These are phyloP conservation scores for Auricularia auricula-judae DNA, from an alignment of 768 basidiomycete species.

Conservation along the genomic window DNA sequence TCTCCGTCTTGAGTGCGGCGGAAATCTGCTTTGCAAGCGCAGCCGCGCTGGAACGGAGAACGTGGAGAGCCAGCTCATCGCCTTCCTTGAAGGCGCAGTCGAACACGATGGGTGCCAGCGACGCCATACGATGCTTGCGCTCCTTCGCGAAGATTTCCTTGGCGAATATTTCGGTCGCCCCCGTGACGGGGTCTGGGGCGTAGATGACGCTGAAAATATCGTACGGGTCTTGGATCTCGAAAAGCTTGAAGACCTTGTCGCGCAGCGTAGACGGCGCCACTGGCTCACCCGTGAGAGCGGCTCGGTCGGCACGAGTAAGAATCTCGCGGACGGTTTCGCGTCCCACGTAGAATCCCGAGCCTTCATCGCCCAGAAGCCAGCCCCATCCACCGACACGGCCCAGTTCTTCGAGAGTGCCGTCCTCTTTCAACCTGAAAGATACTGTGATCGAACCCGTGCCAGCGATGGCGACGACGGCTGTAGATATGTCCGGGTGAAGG, in stretches of 20 bases:
- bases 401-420: conserved; percentile 38
- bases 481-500: conserved; percentile 42
- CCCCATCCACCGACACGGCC: conserved; percentile 74
- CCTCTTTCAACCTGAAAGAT: conserved; percentile 38
- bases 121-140: conserved; percentile 66
- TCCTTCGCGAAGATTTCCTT: conserved; percentile 16
- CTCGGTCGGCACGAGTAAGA: conserved; percentile 7
- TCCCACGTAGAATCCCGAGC: conserved; percentile 72
- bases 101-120: conserved; percentile 69
- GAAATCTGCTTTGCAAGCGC: conserved; percentile 50
- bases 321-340: conserved; percentile 64
- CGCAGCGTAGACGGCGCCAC: neutral
- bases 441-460: conserved; percentile 77
- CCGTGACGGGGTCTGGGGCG: conserved; percentile 39
- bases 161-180: conserved; percentile 6
- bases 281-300: conserved; percentile 3
- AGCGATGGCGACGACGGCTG: conserved; percentile 63
- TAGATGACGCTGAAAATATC: conserved; percentile 60
- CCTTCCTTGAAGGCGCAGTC: conserved; percentile 56
- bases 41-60: conserved; percentile 41
- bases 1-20: conserved; percentile 27
- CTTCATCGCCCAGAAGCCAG: conserved; percentile 78
- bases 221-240: conserved; percentile 44
- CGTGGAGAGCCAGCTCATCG: conserved; percentile 53
- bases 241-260: conserved; percentile 20